These are phyloP conservation scores for Euphorbia schlechtendalii DNA, from an alignment of 441 rosid genomes.

Conservation along the genomic window DNA sequence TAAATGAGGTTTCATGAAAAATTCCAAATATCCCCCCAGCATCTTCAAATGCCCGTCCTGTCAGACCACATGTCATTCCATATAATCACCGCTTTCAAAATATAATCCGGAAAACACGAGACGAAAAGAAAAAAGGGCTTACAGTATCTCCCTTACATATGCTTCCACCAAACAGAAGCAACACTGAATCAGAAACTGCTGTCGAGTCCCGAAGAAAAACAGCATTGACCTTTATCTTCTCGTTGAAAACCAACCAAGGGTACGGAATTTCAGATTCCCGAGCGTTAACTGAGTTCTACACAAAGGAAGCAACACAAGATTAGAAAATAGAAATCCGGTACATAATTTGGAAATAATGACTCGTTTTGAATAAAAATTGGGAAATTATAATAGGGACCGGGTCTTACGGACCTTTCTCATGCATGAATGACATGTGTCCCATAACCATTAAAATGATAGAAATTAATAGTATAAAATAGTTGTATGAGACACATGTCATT, in stretches of 20 bases:
- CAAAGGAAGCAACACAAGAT: slow-evolving; percentile 9
- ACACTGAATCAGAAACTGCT: slow-evolving; percentile 77
- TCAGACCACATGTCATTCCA: slow-evolving; percentile 8
- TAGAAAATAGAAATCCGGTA: slow-evolving; percentile 4
- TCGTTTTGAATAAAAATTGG: background rate
- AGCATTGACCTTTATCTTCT: slow-evolving; percentile 93
- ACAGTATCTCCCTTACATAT: slow-evolving; percentile 60
- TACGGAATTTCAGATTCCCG: slow-evolving; percentile 67
- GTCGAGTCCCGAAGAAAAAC: slow-evolving; percentile 90
- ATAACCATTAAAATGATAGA: too few species aligned
- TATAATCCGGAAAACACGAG: slow-evolving; percentile 6
- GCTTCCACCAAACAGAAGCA: slow-evolving; percentile 88
- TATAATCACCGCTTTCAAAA: background rate
- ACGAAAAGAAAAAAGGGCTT: slow-evolving; percentile 19
- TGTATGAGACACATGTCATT: too few species aligned
- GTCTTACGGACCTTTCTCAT: too few species aligned
- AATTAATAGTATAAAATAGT: too few species aligned
- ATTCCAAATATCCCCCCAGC: slow-evolving; percentile 91
- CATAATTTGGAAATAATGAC: slow-evolving; percentile 1
- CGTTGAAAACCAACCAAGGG: slow-evolving; percentile 93
- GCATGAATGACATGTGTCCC: too few species aligned
- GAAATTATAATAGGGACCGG: slow-evolving; percentile 13
- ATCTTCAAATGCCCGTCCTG: slow-evolving; percentile 94
- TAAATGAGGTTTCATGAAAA: slow-evolving; percentile 66
- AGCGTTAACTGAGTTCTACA: slow-evolving; percentile 81